Evolutionary conservation across 2,329 filamentous ascomycete species (phyloP).

Genomic region (Colletotrichum karsti): DNA sequence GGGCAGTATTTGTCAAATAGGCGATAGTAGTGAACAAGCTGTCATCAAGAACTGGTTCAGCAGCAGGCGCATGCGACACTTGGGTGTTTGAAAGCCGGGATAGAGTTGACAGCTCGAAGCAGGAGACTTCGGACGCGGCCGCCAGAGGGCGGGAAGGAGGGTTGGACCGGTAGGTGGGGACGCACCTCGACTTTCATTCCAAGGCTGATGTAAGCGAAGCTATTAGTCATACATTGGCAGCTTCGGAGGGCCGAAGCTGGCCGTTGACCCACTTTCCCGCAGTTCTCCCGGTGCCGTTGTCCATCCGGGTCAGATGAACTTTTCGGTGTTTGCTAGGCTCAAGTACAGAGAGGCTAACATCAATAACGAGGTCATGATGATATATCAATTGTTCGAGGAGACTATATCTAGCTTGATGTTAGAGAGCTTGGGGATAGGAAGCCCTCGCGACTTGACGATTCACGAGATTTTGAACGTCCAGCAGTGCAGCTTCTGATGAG

Average conservation of each 20-base stretch:
- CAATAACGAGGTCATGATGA: too few relatives aligned
- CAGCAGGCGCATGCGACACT: conserved; percentile 7
- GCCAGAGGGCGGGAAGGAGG: neutral
- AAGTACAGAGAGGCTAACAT: too few relatives aligned
- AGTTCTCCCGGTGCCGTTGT: neutral
- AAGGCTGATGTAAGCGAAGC: neutral
- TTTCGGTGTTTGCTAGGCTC: neutral
- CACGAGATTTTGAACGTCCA: too few relatives aligned
- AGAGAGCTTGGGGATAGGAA: too few relatives aligned
- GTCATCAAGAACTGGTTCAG: neutral
- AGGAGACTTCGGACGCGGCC: neutral
- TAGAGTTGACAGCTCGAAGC: conserved; percentile 8
- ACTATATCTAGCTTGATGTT: too few relatives aligned
- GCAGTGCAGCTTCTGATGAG: neutral
- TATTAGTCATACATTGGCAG: conserved; percentile 7
- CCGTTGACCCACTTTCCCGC: conserved; percentile 7
- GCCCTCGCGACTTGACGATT: too few relatives aligned
- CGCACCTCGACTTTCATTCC: neutral
- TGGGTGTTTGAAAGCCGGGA: conserved; percentile 15
- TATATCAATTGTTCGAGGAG: too few relatives aligned
- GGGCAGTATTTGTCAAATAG: neutral
- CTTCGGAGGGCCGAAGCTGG: conserved; percentile 19
- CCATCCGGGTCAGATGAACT: neutral
- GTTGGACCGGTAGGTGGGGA: neutral
- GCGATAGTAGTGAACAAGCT: neutral